Base-by-base conservation (phyloP, 306 rosid species). In the Ammopiptanthus mongolicus region DNA sequence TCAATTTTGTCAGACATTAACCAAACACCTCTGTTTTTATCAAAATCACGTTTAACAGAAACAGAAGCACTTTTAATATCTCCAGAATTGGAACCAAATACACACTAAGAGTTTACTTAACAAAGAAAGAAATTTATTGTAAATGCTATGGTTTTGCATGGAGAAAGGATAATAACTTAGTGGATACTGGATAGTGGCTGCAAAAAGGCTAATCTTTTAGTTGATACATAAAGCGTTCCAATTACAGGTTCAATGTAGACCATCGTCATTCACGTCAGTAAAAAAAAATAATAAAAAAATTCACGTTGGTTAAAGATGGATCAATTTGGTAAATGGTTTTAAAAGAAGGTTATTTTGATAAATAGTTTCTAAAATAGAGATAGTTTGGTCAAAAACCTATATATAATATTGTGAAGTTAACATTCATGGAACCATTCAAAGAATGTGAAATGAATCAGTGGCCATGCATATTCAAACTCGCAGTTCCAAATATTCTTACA, bases 171-270 rank as follows among this genome's bases (percentile, higher is more conserved):
- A 57, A 39, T 77, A 55, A 59, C 47, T 42, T 13, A 86, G 79
- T n/a, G n/a, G n/a, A n/a, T n/a, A n/a, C n/a, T 17, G 89, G 83
- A 37, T 84, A 70, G 59, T 88, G 88, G 55, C 91, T 88, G 65
- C 89, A n/a, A 86, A 80, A 88, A 86, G 71, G 93, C 91, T 18
- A 88, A 33, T 81, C 87, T 85, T 73, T 77, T 78, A 4, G 80
- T 78, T 80, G 91, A 86, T 34, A 88, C 75, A 46, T 85, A 88
- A 3, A 88, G 82, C 5, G 81, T 78, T 41, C 93, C 96, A 55
- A 83, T 85, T 5, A 86, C 80, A 70, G 93, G 91, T 55, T 90
- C 96, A 75, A n/a, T n/a, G n/a, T n/a, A n/a, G n/a, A n/a, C n/a
- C n/a, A n/a, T n/a, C n/a, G n/a, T n/a, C n/a, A n/a, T n/a, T n/a